phyloP scores from a whole-genome alignment of 1,139 yeast species.

The Saccharomycopsis hybrid region DNA sequence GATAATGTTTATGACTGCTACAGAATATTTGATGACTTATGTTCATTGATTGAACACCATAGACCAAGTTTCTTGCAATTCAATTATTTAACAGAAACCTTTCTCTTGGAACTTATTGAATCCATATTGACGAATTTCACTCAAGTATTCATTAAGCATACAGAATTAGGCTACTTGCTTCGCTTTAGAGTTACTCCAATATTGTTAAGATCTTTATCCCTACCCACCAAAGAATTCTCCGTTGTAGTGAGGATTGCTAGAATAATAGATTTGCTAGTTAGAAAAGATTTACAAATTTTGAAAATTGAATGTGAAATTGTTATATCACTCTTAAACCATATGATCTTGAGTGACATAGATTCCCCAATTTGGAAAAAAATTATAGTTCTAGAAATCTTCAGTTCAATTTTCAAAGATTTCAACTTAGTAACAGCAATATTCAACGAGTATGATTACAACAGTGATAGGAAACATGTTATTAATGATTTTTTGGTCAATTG shows the following conservation, averaged over 20 bases:
- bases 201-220: conserved; percentile 59
- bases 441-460: conserved; percentile 51
- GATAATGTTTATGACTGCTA: conserved; percentile 63
- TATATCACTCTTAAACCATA: conserved; percentile 65
- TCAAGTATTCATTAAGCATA: conserved; percentile 47
- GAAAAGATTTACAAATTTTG: conserved; percentile 53
- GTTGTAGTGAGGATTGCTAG: conserved; percentile 69
- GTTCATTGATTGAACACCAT: conserved; percentile 57
- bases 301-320: conserved; percentile 78
- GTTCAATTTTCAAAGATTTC: conserved; percentile 52
- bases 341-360: conserved; percentile 44
- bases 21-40: conserved; percentile 62
- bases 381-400: conserved; percentile 65
- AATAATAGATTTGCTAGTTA: conserved; percentile 53
- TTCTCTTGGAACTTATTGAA: conserved; percentile 59
- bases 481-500: conserved; percentile 51
- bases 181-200: conserved; percentile 70
- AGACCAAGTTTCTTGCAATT: conserved; percentile 47
- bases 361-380: conserved; percentile 65
- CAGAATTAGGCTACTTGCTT: conserved; percentile 58
- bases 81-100: conserved; percentile 52
- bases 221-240: conserved; percentile 51
- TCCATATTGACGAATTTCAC: conserved; percentile 44
- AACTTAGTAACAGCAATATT: conserved; percentile 46
- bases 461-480: conserved; percentile 56